These are phyloP conservation scores for Metarhizium sp. DNA, from an alignment of 2,329 filamentous ascomycete species.

Conservation along the genomic window DNA sequence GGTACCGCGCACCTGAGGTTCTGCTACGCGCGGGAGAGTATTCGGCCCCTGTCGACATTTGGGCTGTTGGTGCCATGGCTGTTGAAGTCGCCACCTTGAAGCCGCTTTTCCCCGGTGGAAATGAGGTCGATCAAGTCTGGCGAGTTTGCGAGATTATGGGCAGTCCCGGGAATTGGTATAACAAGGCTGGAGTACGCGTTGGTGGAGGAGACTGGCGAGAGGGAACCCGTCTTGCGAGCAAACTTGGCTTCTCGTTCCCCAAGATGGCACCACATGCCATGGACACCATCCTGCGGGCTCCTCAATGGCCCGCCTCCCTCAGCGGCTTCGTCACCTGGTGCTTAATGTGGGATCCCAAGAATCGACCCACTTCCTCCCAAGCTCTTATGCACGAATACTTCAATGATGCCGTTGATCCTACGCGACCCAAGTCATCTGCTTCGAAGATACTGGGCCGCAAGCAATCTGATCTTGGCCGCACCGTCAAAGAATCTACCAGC, in stretches of 20 bases:
- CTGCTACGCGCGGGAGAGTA: constrained; percentile 90
- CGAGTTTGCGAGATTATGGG: constrained; percentile 99
- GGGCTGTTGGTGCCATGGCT: constrained; percentile 97
- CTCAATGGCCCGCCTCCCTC: constrained; percentile 84
- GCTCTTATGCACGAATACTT: constrained; percentile 97
- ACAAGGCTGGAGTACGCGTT: constrained; percentile 75
- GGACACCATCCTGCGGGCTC: constrained; percentile 82
- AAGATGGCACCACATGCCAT: constrained; percentile 98
- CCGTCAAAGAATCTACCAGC: constrained; percentile 46
- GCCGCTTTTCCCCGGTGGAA: constrained; percentile 91
- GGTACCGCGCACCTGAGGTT: constrained; percentile 96
- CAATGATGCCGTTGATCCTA: constrained; percentile 78
- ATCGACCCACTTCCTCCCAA: constrained; percentile 81
- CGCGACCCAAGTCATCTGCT: constrained; percentile 83
- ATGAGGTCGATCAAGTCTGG: constrained; percentile 99
- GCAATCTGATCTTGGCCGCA: constrained; percentile 70
- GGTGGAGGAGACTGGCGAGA: constrained; percentile 98
- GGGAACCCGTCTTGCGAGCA: constrained; percentile 82
- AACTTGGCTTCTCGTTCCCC: constrained; percentile 96
- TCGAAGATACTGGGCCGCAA: constrained; percentile 81
- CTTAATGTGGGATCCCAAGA: constrained; percentile 96
- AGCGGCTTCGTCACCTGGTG: constrained; percentile 97
- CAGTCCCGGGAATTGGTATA: constrained; percentile 96
- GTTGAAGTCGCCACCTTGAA: constrained; percentile 96
- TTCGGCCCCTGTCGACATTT: constrained; percentile 95